phyloP scores from a whole-genome alignment of 2,329 filamentous ascomycete species.

The Ilyonectria sp. region DNA sequence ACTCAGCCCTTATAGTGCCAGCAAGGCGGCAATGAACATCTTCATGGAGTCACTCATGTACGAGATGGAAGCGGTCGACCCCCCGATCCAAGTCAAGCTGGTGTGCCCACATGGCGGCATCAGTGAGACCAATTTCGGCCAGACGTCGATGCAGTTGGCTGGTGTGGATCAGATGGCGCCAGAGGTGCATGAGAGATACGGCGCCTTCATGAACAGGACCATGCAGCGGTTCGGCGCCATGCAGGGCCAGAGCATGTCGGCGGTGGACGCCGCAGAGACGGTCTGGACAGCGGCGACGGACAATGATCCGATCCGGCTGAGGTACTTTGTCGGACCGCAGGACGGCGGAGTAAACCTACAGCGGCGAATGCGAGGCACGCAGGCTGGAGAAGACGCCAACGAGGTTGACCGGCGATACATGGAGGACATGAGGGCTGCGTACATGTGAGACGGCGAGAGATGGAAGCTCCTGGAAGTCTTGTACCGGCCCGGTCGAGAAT shows the following conservation, averaged over 20 bases:
- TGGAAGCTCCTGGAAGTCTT: constrained; percentile 15
- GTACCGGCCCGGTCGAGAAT: constrained; percentile 14
- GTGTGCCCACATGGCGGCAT: constrained; percentile 29
- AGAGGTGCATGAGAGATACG: constrained; percentile 31
- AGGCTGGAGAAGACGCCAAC: constrained; percentile 12
- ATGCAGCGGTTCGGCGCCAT: constrained; percentile 35
- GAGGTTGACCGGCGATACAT: constrained; percentile 36
- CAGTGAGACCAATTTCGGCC: constrained; percentile 32
- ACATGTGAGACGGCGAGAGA: constrained; percentile 31
- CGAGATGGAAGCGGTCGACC: constrained; percentile 27
- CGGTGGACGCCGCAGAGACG: constrained; percentile 26
- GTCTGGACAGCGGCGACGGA: constrained; percentile 28
- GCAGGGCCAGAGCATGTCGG: constrained; percentile 36
- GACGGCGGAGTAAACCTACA: constrained; percentile 21
- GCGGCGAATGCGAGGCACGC: constrained; percentile 27
- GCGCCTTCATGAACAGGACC: constrained; percentile 28
- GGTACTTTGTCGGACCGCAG: constrained; percentile 29
- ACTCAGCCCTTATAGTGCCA: constrained; percentile 36
- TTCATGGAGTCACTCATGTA: constrained; percentile 25
- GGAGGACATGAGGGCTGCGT: constrained; percentile 33
- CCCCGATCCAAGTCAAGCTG: constrained; percentile 29
- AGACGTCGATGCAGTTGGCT: constrained; percentile 34
- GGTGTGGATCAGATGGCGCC: constrained; percentile 39
- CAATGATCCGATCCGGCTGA: constrained; percentile 23
- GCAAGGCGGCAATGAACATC: constrained; percentile 36